Conservation (phyloP, 441 rosid species). For the Rhodomyrtus psidioides region DNA sequence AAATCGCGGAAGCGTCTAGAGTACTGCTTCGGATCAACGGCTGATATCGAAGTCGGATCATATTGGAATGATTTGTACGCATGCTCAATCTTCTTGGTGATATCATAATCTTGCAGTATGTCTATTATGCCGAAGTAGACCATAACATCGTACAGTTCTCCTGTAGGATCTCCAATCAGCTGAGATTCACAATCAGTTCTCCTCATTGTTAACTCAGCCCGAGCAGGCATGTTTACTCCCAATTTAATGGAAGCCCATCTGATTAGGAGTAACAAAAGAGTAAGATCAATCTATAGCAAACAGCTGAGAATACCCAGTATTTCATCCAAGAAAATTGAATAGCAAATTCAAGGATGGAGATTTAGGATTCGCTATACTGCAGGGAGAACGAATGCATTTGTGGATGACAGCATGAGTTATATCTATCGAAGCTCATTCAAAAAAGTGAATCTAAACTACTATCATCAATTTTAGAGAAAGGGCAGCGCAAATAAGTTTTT, state of each 20-base stretch:
- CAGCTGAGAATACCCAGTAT: neutral
- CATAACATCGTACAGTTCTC: slow-evolving; percentile 66
- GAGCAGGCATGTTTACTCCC: slow-evolving; percentile 75
- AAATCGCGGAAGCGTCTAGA: slow-evolving; percentile 89
- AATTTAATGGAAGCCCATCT: slow-evolving; percentile 65
- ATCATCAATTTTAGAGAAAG: neutral
- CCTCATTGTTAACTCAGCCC: slow-evolving; percentile 68
- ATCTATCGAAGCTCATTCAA: neutral
- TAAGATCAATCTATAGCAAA: neutral
- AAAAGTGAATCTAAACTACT: neutral
- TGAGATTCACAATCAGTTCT: slow-evolving; percentile 51
- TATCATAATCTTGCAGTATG: slow-evolving; percentile 92
- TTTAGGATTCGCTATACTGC: neutral
- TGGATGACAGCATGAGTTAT: neutral
- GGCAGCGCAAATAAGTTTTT: too few relatives aligned
- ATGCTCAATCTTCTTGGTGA: slow-evolving; percentile 98
- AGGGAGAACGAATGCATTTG: neutral
- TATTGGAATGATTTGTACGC: slow-evolving; percentile 95
- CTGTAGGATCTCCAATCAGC: slow-evolving; percentile 80
- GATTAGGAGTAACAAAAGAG: slow-evolving; percentile 7
- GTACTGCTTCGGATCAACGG: slow-evolving; percentile 95
- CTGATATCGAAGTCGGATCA: slow-evolving; percentile 92
- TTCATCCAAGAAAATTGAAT: neutral
- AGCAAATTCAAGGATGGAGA: neutral
- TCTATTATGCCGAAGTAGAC: slow-evolving; percentile 86